phyloP scores from a whole-genome alignment of 208 protist species.

The Herpetomonas tarakana region DNA sequence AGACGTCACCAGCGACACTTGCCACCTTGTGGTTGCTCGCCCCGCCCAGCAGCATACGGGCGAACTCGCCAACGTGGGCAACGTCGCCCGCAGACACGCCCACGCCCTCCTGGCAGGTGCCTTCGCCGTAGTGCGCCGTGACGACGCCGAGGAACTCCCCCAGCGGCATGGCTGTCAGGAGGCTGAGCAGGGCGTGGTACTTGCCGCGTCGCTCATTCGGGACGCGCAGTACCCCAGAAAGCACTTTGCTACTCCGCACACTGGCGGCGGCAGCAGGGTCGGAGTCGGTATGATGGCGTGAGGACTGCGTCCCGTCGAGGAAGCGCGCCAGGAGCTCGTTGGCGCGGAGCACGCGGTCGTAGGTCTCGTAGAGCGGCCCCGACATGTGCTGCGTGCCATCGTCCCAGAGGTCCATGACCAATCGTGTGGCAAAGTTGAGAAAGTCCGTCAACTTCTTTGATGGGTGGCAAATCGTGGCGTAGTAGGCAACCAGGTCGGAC shows the following conservation, averaged over 20 bases:
- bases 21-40: constrained; percentile 83
- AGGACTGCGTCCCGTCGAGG: too few species aligned
- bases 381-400: constrained; percentile 85
- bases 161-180: constrained; percentile 49
- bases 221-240: constrained; percentile 51
- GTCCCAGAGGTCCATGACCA: constrained; percentile 88
- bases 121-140: constrained; percentile 22
- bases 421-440: constrained; percentile 51
- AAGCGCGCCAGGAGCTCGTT: constrained; percentile 24
- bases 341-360: constrained; percentile 44
- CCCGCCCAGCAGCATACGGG: constrained; percentile 43
- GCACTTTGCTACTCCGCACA: constrained; percentile 16
- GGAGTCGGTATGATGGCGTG: too few species aligned
- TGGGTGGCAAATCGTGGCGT: constrained; percentile 27
- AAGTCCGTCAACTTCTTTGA: constrained; percentile 33
- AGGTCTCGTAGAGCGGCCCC: constrained; percentile 80
- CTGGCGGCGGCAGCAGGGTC: background rate
- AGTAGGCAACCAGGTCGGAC: background rate
- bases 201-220: constrained; percentile 75
- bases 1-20: constrained; percentile 76
- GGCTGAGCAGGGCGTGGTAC: constrained; percentile 81
- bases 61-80: constrained; percentile 28
- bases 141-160: constrained; percentile 43
- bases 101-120: too few species aligned
- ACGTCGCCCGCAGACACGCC: background rate